These are phyloP conservation scores for Pleurotus sapidus DNA, from an alignment of 768 basidiomycete species.

Conservation along the genomic window DNA sequence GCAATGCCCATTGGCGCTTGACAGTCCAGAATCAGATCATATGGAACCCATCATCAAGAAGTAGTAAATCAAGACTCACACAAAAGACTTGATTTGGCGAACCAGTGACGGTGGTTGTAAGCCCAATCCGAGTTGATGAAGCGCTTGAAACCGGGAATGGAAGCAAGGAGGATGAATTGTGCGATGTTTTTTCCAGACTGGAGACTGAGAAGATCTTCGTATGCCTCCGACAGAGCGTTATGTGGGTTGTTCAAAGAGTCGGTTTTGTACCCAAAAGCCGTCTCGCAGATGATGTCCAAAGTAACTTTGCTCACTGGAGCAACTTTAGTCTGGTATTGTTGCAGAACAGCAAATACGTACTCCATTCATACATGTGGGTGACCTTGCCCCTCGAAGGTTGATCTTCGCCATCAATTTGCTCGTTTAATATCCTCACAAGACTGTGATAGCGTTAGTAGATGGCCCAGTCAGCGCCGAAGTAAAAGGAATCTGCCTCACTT, in stretches of 20 bases:
- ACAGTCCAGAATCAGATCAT: neutral
- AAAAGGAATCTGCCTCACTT: constrained; percentile 24
- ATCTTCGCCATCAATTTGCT: constrained; percentile 23
- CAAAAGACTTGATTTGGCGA: constrained; percentile 19
- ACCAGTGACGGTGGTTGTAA: constrained; percentile 30
- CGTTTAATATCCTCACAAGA: constrained; percentile 35
- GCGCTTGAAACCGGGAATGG: constrained; percentile 32
- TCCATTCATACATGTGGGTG: constrained; percentile 41
- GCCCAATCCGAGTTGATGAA: constrained; percentile 32
- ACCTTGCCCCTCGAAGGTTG: constrained; percentile 22
- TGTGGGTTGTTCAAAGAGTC: constrained; percentile 43
- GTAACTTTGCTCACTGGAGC: constrained; percentile 46
- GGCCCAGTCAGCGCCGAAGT: neutral
- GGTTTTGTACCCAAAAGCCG: constrained; percentile 46
- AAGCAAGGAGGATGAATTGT: constrained; percentile 29
- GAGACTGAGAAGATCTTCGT: constrained; percentile 36
- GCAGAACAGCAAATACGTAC: constrained; percentile 25
- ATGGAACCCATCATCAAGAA: neutral
- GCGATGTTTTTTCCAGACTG: constrained; percentile 38
- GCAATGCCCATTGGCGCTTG: constrained; percentile 18
- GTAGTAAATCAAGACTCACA: constrained; percentile 10
- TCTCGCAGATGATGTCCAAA: constrained; percentile 49
- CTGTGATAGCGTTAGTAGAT: constrained; percentile 17
- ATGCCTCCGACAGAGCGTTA: constrained; percentile 46
- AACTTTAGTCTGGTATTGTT: neutral